Base-by-base conservation (phyloP, 1,284 basidiomycete genomes). In the Inonotus hispidus region DNA sequence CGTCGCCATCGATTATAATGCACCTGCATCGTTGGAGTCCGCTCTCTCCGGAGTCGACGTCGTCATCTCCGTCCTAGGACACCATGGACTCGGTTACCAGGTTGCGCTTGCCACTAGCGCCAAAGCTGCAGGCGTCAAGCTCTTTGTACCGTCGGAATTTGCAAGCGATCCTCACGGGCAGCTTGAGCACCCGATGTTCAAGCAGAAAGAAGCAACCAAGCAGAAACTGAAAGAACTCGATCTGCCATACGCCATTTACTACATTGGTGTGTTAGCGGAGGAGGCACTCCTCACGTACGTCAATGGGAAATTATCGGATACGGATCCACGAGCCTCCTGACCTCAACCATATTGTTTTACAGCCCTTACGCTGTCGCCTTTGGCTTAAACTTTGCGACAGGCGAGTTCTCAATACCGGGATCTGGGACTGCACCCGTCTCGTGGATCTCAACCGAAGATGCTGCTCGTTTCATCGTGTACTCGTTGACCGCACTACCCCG, bases 81-180 rank as follows among this genome's bases (percentile, higher is more conserved):
- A 60, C 14, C 53, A 61, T 14, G 72, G 65, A 5, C 63, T 77
- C 25, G 57, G 63, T 7, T 55, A 60, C 5, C 76, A 78, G 61
- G 58, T 59, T n/a, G 59, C 64, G 1, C 66, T 78, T 29, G 74
- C 72, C 2, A 66, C 71, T 10, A 76, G 75, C 11, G 72, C 74
- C 46, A 75, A 75, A 65, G 68, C 66, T 29, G 75, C 75, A 0
- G 72, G 71, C 13, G 75, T 77, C 19, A 70, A 72, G 56, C 50
- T 74, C 52, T 77, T 77, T 57, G 68, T 77, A 3, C 77, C 76
- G 3, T 74, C 73, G 10, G 75, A 77, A 58, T 75, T 69, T 19
- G 74, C 73, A 8, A 67, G 67, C 14, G 60, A 58, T 4, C 64
- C 64, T 1, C 68, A 72, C 19, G 69, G 67, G 5, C 62, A 64